Conservation (phyloP, 768 basidiomycete species). For the Auricularia sp. region DNA sequence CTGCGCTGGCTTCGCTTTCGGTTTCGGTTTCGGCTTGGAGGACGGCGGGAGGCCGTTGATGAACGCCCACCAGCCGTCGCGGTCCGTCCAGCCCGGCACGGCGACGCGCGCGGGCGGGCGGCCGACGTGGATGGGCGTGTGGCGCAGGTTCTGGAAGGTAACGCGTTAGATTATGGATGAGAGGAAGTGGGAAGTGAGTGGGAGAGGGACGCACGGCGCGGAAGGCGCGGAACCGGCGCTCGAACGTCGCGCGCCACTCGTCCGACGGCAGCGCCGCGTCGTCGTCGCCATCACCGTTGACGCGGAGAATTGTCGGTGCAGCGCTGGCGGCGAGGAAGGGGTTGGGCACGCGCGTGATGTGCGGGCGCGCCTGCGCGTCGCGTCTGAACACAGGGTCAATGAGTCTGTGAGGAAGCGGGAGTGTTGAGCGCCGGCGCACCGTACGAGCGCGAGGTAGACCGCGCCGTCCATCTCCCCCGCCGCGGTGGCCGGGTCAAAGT, state of each 20-base stretch:
- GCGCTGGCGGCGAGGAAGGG: constrained; percentile 41
- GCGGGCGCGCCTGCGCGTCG: constrained; percentile 57
- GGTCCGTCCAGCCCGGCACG: constrained; percentile 35
- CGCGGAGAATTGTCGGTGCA: constrained; percentile 10
- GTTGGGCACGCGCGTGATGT: constrained; percentile 53
- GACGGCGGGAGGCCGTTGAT: constrained; percentile 18
- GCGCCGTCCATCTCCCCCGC: constrained; percentile 42
- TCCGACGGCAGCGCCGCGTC: constrained; percentile 41
- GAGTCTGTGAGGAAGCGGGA: constrained; percentile 1
- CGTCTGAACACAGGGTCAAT: constrained; percentile 37
- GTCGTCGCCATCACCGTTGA: constrained; percentile 14
- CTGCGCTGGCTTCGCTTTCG: not conserved
- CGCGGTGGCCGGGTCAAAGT: constrained; percentile 51
- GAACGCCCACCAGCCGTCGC: constrained; percentile 76
- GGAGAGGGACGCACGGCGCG: constrained; percentile 39
- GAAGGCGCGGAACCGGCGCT: constrained; percentile 53
- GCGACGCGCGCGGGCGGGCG: constrained; percentile 11
- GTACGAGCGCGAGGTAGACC: constrained; percentile 74
- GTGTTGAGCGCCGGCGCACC: constrained; percentile 32
- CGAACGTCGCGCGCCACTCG: constrained; percentile 55
- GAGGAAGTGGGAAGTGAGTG: not conserved
- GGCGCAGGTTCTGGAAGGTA: constrained; percentile 48
- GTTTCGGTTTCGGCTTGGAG: not conserved
- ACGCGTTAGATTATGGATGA: constrained; percentile 7
- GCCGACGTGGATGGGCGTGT: constrained; percentile 46